Evolutionary conservation across 768 basidiomycete species (phyloP), one percentile per base, ranked within the genome.

Genomic region (Pholiota microspora): DNA sequence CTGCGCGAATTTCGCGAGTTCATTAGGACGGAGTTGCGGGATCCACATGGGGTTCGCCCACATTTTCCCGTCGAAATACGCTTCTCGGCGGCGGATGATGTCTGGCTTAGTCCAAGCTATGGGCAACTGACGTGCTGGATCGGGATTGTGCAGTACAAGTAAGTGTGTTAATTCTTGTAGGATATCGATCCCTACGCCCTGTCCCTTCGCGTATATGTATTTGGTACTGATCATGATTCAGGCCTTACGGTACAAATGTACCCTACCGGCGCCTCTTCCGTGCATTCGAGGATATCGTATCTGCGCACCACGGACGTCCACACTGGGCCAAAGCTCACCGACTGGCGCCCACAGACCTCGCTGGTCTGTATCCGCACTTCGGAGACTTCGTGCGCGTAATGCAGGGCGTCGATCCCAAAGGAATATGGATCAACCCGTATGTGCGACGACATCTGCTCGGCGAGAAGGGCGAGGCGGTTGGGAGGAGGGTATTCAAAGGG

Each of bases 61-160:
- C 94, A 98, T 67, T 97, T 94, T 67, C 90, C 92, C 1, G 79
- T 99, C 62, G 97, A 98, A 73, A 83, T 99, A 50, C 83, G 97
- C 8, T 94, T 92, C 69, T 88, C 92, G 40, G 84, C 85, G 12
- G 76, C 78, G 21, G 97, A 98, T 69, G 92, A 97, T 64, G 90
- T 97, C 49, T 98, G 92, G 92, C 77, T 99, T 28, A 93, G 90
- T 67, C 97, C 97, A 2, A 88, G 88, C 64, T 84, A 83, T 65
- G 87, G 86, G 49, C 79, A 84, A 53, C 75, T 73, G 67, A 94
- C 89, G 7, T 89, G 87, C 61, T 99, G 94, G 90, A 92, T 99
- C 56, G 97, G 97, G n/a, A 84, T 98, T 49, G 83, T 97, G n/a
- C 92, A 95, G 65, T 99, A 86, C 76, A 93, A 92, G 96, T 98